Conservation (phyloP, 176 grass and related monocot genomes). For the Tillandsia leiboldiana region DNA sequence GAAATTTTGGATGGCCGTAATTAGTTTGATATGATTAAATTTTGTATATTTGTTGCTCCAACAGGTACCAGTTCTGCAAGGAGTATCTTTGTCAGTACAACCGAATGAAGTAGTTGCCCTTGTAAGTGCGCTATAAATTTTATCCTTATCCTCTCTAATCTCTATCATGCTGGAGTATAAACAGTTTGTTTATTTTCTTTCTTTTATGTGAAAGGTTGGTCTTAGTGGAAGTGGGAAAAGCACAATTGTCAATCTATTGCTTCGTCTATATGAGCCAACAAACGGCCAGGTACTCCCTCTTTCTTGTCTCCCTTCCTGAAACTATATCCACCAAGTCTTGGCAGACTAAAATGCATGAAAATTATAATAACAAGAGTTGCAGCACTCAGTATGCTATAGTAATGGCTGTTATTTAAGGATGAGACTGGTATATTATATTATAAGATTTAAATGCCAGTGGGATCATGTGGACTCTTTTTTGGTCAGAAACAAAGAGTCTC, state of each 20-base stretch:
- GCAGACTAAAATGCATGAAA: too few species aligned
- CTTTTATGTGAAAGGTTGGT: constrained; percentile 57
- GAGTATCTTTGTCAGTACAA: constrained; percentile 51
- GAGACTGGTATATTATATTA: too few species aligned
- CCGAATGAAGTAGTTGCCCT: constrained; percentile 91
- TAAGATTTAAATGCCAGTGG: too few species aligned
- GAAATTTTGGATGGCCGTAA: neutral
- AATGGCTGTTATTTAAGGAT: too few species aligned
- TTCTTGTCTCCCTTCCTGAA: constrained; percentile 5
- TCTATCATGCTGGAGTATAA: neutral
- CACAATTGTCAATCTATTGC: constrained; percentile 85
- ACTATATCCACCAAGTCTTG: neutral
- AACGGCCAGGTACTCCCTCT: constrained; percentile 61
- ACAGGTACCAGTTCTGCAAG: constrained; percentile 63
- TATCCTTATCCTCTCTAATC: constrained; percentile 4
- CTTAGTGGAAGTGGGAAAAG: constrained; percentile 99
- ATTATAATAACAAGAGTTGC: too few species aligned
- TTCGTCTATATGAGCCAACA: constrained; percentile 79
- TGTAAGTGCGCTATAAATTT: constrained; percentile 45
- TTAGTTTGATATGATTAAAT: constrained; percentile 1
- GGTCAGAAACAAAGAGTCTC: too few species aligned
- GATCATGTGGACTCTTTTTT: too few species aligned
- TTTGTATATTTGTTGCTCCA: constrained; percentile 9
- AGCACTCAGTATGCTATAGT: too few species aligned
- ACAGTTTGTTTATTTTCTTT: neutral